Evolutionary conservation across 441 rosid species (phyloP).

Genomic region (Erodium texanum): DNA sequence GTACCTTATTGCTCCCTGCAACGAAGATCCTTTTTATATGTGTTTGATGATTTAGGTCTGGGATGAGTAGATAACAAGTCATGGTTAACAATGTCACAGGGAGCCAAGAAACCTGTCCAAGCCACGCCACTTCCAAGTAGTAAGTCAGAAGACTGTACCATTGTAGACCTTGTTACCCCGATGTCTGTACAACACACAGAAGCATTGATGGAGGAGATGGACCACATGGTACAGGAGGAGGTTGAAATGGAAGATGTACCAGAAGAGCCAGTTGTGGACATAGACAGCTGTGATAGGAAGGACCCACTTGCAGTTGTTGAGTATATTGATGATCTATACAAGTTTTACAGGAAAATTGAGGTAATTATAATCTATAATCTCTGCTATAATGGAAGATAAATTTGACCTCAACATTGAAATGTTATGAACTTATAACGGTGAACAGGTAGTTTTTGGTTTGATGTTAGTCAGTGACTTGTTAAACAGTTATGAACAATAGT

Average conservation of each 20-base stretch:
- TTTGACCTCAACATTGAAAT: not conserved
- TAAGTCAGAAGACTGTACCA: constrained; percentile 32
- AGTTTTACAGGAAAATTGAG: constrained; percentile 62
- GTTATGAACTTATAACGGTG: not conserved
- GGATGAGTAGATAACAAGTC: constrained; percentile 8
- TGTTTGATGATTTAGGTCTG: constrained; percentile 9
- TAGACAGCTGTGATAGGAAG: constrained; percentile 54
- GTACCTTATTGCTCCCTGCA: not conserved
- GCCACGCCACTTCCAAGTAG: constrained; percentile 20
- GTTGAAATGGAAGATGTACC: constrained; percentile 76
- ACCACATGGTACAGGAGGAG: constrained; percentile 78
- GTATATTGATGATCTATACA: constrained; percentile 57
- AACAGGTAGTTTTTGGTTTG: not conserved
- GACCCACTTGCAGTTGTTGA: constrained; percentile 70
- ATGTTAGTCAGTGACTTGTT: not conserved
- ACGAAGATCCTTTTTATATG: not conserved
- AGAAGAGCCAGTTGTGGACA: constrained; percentile 50
- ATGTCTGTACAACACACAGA: constrained; percentile 77
- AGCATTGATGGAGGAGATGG: constrained; percentile 82
- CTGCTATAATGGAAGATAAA: not conserved
- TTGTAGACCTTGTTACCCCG: constrained; percentile 47
- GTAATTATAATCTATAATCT: constrained; percentile 23
- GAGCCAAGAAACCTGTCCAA: constrained; percentile 39
- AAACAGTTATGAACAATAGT: not conserved
- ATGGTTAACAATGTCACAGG: constrained; percentile 25